These are phyloP conservation scores for Nemania serpens DNA, from an alignment of 2,329 filamentous ascomycete genomes.

Conservation along the genomic window DNA sequence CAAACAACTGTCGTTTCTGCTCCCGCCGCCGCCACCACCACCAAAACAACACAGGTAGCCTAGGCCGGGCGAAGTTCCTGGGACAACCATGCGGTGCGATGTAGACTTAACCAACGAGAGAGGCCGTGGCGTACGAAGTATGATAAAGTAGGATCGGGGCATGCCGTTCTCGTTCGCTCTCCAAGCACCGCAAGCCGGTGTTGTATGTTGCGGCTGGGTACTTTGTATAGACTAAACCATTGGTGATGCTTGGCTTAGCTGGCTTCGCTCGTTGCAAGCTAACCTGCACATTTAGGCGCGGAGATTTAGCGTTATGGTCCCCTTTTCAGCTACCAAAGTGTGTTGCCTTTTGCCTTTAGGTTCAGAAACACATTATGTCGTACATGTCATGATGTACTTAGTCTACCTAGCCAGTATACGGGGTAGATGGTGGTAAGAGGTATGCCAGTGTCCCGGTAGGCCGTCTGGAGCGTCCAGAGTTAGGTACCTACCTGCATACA, in stretches of 20 bases:
- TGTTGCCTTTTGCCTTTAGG: neutral
- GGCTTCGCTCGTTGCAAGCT: conserved; percentile 7
- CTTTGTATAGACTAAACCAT: conserved; percentile 16
- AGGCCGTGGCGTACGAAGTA: conserved; percentile 1
- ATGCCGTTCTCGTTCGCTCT: conserved; percentile 20
- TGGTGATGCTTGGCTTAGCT: conserved; percentile 6
- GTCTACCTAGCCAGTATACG: too few species aligned
- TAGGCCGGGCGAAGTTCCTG: conserved; percentile 4
- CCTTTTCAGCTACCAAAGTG: neutral
- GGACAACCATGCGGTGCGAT: conserved; percentile 16
- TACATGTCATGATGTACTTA: too few species aligned
- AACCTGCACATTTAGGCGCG: neutral
- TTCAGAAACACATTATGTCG: too few species aligned
- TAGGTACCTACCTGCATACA: too few species aligned
- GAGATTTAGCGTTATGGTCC: conserved; percentile 1
- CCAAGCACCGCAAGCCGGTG: neutral
- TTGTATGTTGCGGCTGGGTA: conserved; percentile 1
- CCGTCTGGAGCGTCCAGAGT: too few species aligned
- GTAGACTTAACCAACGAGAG: neutral
- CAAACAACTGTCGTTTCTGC: neutral
- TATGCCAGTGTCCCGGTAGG: too few species aligned
- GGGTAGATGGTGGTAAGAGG: too few species aligned
- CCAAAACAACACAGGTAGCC: conserved; percentile 1
- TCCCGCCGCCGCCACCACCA: neutral
- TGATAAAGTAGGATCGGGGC: conserved; percentile 10